Evolutionary conservation across 2,329 filamentous ascomycete species (phyloP).

Genomic region (Microascus cirrosus): DNA sequence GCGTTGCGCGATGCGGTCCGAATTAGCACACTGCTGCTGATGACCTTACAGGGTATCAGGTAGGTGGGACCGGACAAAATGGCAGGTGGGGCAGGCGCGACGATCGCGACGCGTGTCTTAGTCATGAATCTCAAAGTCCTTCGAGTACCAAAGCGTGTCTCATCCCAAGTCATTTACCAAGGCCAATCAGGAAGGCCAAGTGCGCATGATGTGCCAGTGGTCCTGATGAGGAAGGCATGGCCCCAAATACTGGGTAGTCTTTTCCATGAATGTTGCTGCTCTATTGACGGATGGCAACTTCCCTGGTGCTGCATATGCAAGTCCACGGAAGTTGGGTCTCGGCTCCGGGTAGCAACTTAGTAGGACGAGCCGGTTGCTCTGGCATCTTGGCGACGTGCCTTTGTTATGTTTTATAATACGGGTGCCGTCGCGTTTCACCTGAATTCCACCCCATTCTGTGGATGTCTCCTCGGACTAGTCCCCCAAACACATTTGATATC

Average conservation of each 20-base stretch:
- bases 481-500: not conserved
- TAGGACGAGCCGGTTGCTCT: not conserved
- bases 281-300: not conserved
- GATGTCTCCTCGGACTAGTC: not conserved
- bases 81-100: not conserved
- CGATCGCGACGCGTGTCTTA: conserved; percentile 3
- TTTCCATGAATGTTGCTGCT: not conserved
- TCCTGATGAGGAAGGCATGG: not conserved
- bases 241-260: not conserved
- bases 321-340: not conserved
- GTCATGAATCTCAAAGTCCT: not conserved
- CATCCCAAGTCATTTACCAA: not conserved
- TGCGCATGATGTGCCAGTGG: not conserved
- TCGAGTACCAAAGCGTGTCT: not conserved
- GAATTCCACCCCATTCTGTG: not conserved
- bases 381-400: not conserved
- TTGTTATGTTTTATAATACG: not conserved
- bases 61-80: not conserved
- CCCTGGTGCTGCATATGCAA: not conserved
- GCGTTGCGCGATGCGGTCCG: too few species aligned
- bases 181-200: not conserved
- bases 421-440: not conserved
- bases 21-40: too few species aligned
- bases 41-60: not conserved
- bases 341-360: not conserved